Percentiles rank a stretch among this genome's conserved stretches.
Conservation (phyloP, 1,139 yeast genomes). For the Candida labiduridarum region DNA sequence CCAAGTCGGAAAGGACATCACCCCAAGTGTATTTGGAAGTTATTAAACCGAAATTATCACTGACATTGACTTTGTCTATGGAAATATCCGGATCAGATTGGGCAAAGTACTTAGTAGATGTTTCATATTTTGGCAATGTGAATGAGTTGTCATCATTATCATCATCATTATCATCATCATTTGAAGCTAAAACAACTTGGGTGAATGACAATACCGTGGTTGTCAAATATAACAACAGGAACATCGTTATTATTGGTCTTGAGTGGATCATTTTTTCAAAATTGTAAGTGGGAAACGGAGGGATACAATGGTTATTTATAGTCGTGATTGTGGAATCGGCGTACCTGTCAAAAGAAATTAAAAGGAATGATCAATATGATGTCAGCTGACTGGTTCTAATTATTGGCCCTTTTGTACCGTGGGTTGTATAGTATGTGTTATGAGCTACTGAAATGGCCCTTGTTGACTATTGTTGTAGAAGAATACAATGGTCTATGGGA, state of each 20-base stretch:
- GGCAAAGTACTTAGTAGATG: constrained; percentile 21
- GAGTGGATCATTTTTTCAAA: background rate
- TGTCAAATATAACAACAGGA: background rate
- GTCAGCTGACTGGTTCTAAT: too few species aligned
- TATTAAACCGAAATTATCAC: constrained; percentile 24
- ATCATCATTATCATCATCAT: background rate
- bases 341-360: too few species aligned
- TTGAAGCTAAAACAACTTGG: constrained; percentile 9
- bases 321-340: too few species aligned
- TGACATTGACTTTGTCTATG: constrained; percentile 12
- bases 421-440: too few species aligned
- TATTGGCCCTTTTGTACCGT: too few species aligned
- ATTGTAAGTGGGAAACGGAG: background rate
- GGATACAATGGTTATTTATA: background rate
- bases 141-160: background rate
- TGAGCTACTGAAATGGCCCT: too few species aligned
- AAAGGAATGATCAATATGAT: too few species aligned
- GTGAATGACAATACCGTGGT: constrained; percentile 6
- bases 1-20: constrained; percentile 10
- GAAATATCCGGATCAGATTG: constrained; percentile 22
- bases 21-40: constrained; percentile 20
- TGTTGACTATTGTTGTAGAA: too few species aligned
- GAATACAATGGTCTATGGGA: too few species aligned
- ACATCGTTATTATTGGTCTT: background rate
- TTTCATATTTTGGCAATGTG: constrained; percentile 14